Evolutionary conservation across 495 filamentous ascomycete species (phyloP).

Genomic region (Talaromyces proteolyticus): DNA sequence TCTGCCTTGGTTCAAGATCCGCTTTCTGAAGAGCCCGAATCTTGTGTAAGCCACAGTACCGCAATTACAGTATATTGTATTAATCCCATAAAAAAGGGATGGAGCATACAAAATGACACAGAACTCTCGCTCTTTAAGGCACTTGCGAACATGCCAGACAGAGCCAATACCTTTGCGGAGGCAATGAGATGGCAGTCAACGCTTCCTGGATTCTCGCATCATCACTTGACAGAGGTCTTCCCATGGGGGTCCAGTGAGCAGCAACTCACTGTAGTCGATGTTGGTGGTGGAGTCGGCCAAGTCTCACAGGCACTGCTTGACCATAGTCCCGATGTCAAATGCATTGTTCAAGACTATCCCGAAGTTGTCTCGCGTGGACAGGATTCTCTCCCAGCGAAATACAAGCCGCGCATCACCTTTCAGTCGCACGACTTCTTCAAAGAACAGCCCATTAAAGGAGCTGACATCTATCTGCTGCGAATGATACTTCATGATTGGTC

Average conservation of each 20-base stretch:
- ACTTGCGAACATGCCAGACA: constrained; percentile 12
- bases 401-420: constrained; percentile 36
- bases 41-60: neutral
- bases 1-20: neutral
- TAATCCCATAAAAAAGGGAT: too few relatives aligned
- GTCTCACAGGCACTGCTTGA: constrained; percentile 36
- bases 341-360: constrained; percentile 52
- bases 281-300: constrained; percentile 51
- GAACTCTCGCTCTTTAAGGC: constrained; percentile 8
- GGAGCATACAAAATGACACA: constrained; percentile 10
- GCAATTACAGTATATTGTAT: too few relatives aligned
- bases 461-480: constrained; percentile 53
- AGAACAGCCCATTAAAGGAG: constrained; percentile 43
- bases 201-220: constrained; percentile 44
- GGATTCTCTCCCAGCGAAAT: constrained; percentile 21
- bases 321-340: constrained; percentile 28
- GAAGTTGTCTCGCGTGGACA: constrained; percentile 39
- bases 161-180: constrained; percentile 12
- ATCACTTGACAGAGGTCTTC: constrained; percentile 37
- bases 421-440: constrained; percentile 49
- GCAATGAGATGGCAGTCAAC: constrained; percentile 37
- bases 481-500: constrained; percentile 56
- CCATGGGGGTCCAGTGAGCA: constrained; percentile 37
- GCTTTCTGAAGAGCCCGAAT: neutral
- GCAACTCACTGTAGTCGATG: constrained; percentile 43